phyloP scores from a whole-genome alignment of 805 yeast genomes.

The Wickerhamiella sergipiensis region DNA sequence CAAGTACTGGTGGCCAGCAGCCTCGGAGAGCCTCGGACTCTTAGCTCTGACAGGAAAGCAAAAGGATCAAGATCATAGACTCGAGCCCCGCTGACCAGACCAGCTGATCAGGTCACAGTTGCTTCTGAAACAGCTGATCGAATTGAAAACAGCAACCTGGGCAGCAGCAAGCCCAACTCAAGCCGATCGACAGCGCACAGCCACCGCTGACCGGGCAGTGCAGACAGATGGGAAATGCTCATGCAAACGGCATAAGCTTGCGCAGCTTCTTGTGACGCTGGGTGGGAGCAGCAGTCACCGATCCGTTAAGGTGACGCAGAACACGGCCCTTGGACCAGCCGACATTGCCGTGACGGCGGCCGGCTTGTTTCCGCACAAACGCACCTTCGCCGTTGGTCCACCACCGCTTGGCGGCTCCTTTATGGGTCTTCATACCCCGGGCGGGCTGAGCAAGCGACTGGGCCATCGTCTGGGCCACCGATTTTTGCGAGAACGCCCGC shows the following conservation, averaged over 20 bases:
- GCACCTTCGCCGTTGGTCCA: conserved; percentile 50
- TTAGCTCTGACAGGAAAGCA: too few relatives aligned
- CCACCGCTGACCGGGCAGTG: too few relatives aligned
- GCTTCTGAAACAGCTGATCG: too few relatives aligned
- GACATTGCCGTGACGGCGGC: conserved; percentile 86
- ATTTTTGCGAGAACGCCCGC: not conserved
- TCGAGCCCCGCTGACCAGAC: too few relatives aligned
- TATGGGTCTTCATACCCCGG: conserved; percentile 45
- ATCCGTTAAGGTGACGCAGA: conserved; percentile 43
- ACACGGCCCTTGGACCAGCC: conserved; percentile 56
- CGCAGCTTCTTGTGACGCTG: conserved; percentile 17
- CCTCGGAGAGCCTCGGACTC: too few relatives aligned
- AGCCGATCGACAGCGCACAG: too few relatives aligned
- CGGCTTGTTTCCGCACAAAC: conserved; percentile 60
- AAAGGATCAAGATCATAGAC: too few relatives aligned
- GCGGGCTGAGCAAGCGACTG: not conserved
- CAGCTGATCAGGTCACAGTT: too few relatives aligned
- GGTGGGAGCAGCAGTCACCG: conserved; percentile 38
- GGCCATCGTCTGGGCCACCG: not conserved
- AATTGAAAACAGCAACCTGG: too few relatives aligned
- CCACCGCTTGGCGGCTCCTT: conserved; percentile 81
- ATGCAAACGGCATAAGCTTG: conserved; percentile 14
- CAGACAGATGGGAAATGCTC: too few relatives aligned
- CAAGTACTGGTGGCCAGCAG: too few relatives aligned
- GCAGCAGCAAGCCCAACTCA: too few relatives aligned